phyloP scores from a whole-genome alignment of 1,284 basidiomycete species.

The Crepidotus sp. region DNA sequence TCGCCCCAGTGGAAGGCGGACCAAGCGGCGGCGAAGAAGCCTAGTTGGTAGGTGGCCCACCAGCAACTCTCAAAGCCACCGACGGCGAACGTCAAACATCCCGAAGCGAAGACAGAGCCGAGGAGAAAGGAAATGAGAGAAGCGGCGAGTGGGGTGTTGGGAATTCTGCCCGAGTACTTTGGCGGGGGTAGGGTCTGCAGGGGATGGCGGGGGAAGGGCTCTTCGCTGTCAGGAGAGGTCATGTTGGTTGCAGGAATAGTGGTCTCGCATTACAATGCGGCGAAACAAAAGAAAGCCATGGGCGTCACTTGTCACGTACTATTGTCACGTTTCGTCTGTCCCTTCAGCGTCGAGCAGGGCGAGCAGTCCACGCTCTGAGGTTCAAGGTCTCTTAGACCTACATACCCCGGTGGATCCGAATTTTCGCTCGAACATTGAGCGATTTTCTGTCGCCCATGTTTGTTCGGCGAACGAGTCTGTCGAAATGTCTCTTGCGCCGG shows the following conservation, averaged over 20 bases:
- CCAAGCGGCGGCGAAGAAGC: slow-evolving; percentile 77
- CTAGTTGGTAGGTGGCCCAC: slow-evolving; percentile 72
- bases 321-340: too few species aligned
- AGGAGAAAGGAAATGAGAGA: slow-evolving; percentile 70
- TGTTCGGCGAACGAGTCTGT: slow-evolving; percentile 11
- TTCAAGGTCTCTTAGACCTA: too few species aligned
- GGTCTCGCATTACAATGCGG: too few species aligned
- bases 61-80: slow-evolving; percentile 38
- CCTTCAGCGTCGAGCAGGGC: too few species aligned
- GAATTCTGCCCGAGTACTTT: slow-evolving; percentile 52
- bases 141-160: slow-evolving; percentile 75
- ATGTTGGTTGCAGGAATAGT: not conserved
- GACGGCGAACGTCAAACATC: slow-evolving; percentile 37
- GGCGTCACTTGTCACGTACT: too few species aligned
- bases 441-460: too few species aligned
- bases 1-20: slow-evolving; percentile 89
- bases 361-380: too few species aligned
- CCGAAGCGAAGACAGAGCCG: slow-evolving; percentile 53
- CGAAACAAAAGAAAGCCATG: not conserved
- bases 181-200: slow-evolving; percentile 29
- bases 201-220: slow-evolving; percentile 10
- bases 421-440: too few species aligned
- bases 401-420: too few species aligned
- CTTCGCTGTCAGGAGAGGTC: not conserved
- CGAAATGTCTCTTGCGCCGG: slow-evolving; percentile 23